phyloP scores from a whole-genome alignment of 2,329 filamentous ascomycete species.

The Elsinoe necatrix region DNA sequence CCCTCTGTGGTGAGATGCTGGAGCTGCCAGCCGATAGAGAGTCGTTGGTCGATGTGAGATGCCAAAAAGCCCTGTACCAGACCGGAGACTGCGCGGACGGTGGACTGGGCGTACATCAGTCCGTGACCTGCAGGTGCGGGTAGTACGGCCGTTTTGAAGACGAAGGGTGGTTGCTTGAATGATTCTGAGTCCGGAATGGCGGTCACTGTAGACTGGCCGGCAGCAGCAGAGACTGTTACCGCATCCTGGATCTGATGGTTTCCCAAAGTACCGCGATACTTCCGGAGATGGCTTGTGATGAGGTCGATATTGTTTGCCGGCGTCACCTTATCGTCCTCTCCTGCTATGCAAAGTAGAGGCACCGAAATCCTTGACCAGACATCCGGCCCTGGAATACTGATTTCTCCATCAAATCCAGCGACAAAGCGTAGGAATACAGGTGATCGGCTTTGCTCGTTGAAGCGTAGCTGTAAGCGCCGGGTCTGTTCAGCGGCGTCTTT shows the following conservation, averaged over 20 bases:
- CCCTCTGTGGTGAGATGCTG: conserved; percentile 80
- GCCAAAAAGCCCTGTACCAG: conserved; percentile 76
- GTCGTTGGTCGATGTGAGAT: conserved; percentile 63
- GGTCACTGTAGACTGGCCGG: neutral
- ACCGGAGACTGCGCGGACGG: conserved; percentile 67
- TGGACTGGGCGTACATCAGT: conserved; percentile 69
- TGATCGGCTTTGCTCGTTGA: conserved; percentile 76
- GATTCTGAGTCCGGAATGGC: conserved; percentile 25
- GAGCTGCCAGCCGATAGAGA: conserved; percentile 83
- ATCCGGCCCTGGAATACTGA: conserved; percentile 60
- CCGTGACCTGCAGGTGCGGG: conserved; percentile 74
- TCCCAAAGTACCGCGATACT: neutral
- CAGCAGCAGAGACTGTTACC: neutral
- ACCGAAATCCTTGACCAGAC: conserved; percentile 64
- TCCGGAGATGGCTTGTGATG: conserved; percentile 46
- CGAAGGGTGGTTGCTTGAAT: conserved; percentile 31
- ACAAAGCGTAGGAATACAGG: conserved; percentile 77
- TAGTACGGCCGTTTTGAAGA: conserved; percentile 62
- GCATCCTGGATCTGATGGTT: conserved; percentile 10
- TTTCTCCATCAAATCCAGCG: conserved; percentile 53
- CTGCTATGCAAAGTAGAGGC: conserved; percentile 71
- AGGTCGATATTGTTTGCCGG: conserved; percentile 61
- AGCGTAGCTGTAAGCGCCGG: conserved; percentile 59
- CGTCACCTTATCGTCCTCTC: conserved; percentile 67
- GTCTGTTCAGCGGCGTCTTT: conserved; percentile 56